Evolutionary conservation across 371 early-diverging fungal species (phyloP), one percentile per base, ranked within the genome.

Genomic region (Mucor circinelloides): DNA sequence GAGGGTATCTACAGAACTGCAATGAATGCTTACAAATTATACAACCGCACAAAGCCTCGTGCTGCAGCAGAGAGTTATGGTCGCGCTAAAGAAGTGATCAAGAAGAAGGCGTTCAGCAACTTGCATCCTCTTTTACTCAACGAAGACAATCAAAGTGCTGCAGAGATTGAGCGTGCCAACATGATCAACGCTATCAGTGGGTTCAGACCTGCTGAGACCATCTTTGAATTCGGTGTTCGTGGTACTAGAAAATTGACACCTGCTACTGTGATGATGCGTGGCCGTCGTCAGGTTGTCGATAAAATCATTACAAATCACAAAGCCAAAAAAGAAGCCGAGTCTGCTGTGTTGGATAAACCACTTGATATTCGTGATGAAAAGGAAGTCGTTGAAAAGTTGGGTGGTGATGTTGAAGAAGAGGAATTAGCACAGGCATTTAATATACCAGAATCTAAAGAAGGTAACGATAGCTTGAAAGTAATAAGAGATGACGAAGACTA

Each of bases 151-250:
- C 68, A 50, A 36, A 75, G 71, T 63, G 76, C 78, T 2, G 71
- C 77, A 2, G 92, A 92, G 63, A 75, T 84, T 57, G 67, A 85
- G 57, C 91, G 93, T 12, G 66, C 81, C 67, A 83, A 83, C 27
- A 79, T 96, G 79, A 82, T 97, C 44, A 83, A 81, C 28, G 83
- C 87, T 44, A 87, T 97, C 52, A 85, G 92, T 36, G 87, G 85
- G 13, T 97, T 95, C 81, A 82, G 95, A 25, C 95, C 96, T 8
- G 70, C 84, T 8, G 94, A 97, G 85, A 97, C 97, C 1, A 91
- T 98, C 44, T 98, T 98, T 76, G 98, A 98, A 73, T 86, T 95
- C 42, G 94, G 93, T 31, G 84, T 85, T 40, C 87, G 94, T 63
- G 97, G 97, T 31, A 73, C 79, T 44, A 94, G 90, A 69, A 87